A percentile compares a stretch with the other conserved stretches of the same genome.
Evolutionary conservation across 2,329 filamentous ascomycete species (phyloP).

Genomic region (Clarireedia hainanense): DNA sequence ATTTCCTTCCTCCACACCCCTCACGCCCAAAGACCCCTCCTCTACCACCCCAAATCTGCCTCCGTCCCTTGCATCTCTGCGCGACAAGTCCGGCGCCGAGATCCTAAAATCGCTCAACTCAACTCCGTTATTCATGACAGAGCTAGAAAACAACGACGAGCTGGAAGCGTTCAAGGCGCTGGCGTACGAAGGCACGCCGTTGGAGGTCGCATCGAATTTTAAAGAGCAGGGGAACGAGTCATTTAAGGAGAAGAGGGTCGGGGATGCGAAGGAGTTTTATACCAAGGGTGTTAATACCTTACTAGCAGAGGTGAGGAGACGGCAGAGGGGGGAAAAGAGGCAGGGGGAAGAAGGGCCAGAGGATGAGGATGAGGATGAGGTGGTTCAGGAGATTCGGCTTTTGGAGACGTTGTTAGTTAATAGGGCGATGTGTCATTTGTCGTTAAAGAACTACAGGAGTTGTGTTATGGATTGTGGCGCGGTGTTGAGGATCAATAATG

Average conservation of each 20-base stretch:
- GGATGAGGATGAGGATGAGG: slow-evolving; percentile 33
- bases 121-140: slow-evolving; percentile 91
- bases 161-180: slow-evolving; percentile 83
- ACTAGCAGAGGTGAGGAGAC: slow-evolving; percentile 51
- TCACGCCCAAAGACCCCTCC: slow-evolving; percentile 22
- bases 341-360: slow-evolving; percentile 38
- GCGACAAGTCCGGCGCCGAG: slow-evolving; percentile 49
- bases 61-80: slow-evolving; percentile 49
- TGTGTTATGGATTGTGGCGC: slow-evolving; percentile 79
- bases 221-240: slow-evolving; percentile 89
- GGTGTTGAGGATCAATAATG: slow-evolving; percentile 68
- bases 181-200: slow-evolving; percentile 83
- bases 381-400: slow-evolving; percentile 34
- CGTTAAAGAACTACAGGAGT: slow-evolving; percentile 79
- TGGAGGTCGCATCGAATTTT: slow-evolving; percentile 77
- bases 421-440: slow-evolving; percentile 81
- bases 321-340: slow-evolving; percentile 34
- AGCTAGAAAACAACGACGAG: slow-evolving; percentile 75
- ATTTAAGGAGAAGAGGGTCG: slow-evolving; percentile 65
- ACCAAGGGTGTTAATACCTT: slow-evolving; percentile 74
- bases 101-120: slow-evolving; percentile 58
- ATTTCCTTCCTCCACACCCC: slow-evolving; percentile 4
- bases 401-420: slow-evolving; percentile 79
- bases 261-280: slow-evolving; percentile 87
- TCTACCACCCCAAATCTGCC: slow-evolving; percentile 36